Percentiles rank a stretch among this genome's conserved stretches.
These are phyloP conservation scores for Anacardium occidentale DNA, from an alignment of 345 rosid species.

Conservation along the genomic window DNA sequence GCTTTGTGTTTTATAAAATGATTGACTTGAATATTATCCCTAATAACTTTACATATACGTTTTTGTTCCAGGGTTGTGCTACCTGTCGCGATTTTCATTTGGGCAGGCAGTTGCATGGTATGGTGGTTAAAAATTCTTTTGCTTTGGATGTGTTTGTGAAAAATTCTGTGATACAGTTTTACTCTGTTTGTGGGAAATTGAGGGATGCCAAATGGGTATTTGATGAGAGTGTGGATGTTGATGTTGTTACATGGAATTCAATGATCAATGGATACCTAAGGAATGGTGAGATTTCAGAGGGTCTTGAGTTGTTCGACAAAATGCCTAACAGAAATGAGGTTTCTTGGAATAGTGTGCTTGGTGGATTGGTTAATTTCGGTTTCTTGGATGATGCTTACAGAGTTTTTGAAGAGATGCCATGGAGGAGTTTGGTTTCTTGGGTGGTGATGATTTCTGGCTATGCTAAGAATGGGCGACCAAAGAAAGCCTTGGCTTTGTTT, in stretches of 20 bases:
- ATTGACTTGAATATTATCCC: conserved; percentile 2
- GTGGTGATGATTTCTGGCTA: conserved; percentile 32
- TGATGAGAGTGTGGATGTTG: conserved; percentile 17
- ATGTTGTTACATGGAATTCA: conserved; percentile 30
- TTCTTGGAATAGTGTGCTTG: conserved; percentile 20
- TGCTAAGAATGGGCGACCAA: conserved; percentile 24
- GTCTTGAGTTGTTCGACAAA: conserved; percentile 15
- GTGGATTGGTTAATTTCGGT: conserved; percentile 20
- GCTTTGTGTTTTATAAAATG: conserved; percentile 11
- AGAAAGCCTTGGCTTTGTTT: conserved; percentile 35
- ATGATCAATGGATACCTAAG: conserved; percentile 23
- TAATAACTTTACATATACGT: conserved; percentile 21
- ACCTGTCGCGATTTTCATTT: conserved; percentile 12
- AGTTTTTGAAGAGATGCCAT: conserved; percentile 16
- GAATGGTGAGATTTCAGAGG: conserved; percentile 18
- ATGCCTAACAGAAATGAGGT: conserved; percentile 19
- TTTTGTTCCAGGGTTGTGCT: conserved; percentile 19
- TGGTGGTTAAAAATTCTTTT: conserved; percentile 21
- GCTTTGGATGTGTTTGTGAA: conserved; percentile 25
- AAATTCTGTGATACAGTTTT: conserved; percentile 21
- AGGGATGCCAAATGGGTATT: conserved; percentile 19
- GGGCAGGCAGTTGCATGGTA: conserved; percentile 20
- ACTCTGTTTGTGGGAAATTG: conserved; percentile 19
- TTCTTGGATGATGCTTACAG: conserved; percentile 18
- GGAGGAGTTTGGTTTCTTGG: conserved; percentile 29